Base-by-base conservation (phyloP, 768 basidiomycete species). In the Amanita rimosa region DNA sequence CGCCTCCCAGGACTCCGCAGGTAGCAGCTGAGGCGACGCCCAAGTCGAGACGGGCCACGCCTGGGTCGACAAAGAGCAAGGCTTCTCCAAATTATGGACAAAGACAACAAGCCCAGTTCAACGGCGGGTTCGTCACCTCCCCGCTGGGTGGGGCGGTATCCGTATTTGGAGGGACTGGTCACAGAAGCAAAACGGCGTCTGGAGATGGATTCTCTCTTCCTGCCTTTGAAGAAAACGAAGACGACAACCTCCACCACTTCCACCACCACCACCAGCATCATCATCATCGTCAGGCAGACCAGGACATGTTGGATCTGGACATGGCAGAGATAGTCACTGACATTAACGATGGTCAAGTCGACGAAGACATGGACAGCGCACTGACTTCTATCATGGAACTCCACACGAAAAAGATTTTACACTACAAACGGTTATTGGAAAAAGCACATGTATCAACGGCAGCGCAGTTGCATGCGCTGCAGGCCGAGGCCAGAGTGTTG, bases 391-490 rank as follows among this genome's bases (percentile, higher is more conserved):
- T 76, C 16, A 62, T 70, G 13, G 54, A 62, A 4, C 59, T 75
- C 53, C 75, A 78, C 54, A 65, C 70, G 0, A 64, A 67, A 19
- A 85, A 85, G 55, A 73, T 89, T 11, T 72, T 79, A 13, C 78
- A 81, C 50, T 84, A 86, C 64, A 90, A 83, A 58, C 76, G 88
- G 1, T 71, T 92, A 1, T 73, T 92, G 10, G 88, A 92, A 55
- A 82, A 83, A 35, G 75, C 86, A 0, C 90, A 92, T 56, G 78
- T 83, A 2, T 79, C 81, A 7, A 73, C 83, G 1, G 85, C 88
- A 0, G 82, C 87, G 1, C 90, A 92, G 57, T 68, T 91, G 1
- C 88, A 92, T 57, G 88, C 90, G 0, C 67, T 93, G 1, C 88
- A 91, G 63, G 88, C 87, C 1, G 86, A 92, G 58, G 69, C 89